These are phyloP conservation scores for Fusarium sacchari DNA, from an alignment of 2,329 filamentous ascomycete genomes.

Conservation along the genomic window DNA sequence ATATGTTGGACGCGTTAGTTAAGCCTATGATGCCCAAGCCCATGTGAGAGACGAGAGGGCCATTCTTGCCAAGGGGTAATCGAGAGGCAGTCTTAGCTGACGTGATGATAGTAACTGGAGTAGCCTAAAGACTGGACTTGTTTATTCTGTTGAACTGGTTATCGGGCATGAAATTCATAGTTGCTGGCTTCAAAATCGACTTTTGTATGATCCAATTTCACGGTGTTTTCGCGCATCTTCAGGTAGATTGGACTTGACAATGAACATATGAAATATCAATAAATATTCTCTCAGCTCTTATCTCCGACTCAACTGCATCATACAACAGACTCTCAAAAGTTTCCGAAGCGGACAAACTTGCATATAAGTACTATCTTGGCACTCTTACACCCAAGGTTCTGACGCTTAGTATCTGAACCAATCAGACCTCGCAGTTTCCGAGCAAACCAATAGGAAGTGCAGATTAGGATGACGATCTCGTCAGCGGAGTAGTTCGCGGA, in stretches of 20 bases:
- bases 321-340: neutral
- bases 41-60: slow-evolving; percentile 58
- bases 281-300: neutral
- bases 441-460: slow-evolving; percentile 27
- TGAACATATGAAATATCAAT: neutral
- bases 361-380: neutral
- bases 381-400: neutral
- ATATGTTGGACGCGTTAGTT: slow-evolving; percentile 28
- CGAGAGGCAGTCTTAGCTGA: neutral
- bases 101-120: neutral
- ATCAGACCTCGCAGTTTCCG: slow-evolving; percentile 33
- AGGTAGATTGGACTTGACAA: neutral
- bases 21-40: slow-evolving; percentile 64
- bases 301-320: neutral
- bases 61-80: slow-evolving; percentile 56
- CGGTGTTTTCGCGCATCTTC: neutral
- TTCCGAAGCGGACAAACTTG: neutral
- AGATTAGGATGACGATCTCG: neutral
- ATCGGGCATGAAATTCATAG: neutral
- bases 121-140: neutral
- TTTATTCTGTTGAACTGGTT: neutral
- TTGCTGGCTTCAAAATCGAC: neutral
- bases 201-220: neutral
- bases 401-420: slow-evolving; percentile 1
- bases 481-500: slow-evolving; percentile 19